phyloP scores from a whole-genome alignment of 1,139 yeast genomes.

The Yamadazyma songkhlaensis region DNA sequence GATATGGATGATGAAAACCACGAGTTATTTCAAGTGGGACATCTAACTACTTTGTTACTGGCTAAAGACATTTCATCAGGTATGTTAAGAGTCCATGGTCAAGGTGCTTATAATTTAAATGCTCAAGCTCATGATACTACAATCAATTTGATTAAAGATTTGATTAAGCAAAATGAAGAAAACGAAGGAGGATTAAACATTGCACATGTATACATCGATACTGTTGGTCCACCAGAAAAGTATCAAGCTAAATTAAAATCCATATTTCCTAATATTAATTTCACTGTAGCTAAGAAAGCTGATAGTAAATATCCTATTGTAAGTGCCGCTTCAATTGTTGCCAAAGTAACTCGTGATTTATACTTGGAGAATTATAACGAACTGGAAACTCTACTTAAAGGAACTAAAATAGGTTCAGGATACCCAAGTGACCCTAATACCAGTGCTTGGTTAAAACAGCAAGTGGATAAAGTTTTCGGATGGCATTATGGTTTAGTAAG shows the following conservation, averaged over 20 bases:
- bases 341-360: conserved; percentile 90
- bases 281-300: conserved; percentile 94
- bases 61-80: conserved; percentile 86
- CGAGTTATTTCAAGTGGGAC: conserved; percentile 64
- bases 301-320: conserved; percentile 94
- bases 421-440: conserved; percentile 94
- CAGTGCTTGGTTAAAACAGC: conserved; percentile 59
- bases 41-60: conserved; percentile 83
- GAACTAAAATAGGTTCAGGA: conserved; percentile 72
- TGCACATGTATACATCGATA: conserved; percentile 79
- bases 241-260: conserved; percentile 74
- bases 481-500: conserved; percentile 78
- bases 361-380: conserved; percentile 44
- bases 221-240: conserved; percentile 91
- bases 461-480: conserved; percentile 76
- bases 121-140: conserved; percentile 97
- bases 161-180: conserved; percentile 47
- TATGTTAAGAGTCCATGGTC: conserved; percentile 65
- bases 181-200: conserved; percentile 41
- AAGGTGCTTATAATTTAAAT: conserved; percentile 72
- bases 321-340: conserved; percentile 94
- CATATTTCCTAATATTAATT: conserved; percentile 65
- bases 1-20: conserved; percentile 48
- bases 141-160: conserved; percentile 64
- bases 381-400: conserved; percentile 19